phyloP scores from a whole-genome alignment of 768 basidiomycete genomes.

The Porphyrellus cyaneotinctus region DNA sequence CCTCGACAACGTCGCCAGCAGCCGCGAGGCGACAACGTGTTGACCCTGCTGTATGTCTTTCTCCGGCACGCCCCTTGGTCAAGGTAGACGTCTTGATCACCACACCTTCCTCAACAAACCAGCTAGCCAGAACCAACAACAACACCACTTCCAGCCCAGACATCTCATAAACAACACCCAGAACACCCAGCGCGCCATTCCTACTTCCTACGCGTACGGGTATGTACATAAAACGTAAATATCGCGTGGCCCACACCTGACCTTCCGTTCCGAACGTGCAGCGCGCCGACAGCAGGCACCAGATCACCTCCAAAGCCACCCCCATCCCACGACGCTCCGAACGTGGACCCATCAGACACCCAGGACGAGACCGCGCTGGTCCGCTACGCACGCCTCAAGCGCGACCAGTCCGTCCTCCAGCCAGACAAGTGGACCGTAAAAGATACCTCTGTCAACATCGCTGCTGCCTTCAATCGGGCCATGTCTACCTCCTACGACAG shows the following conservation, averaged over 20 bases:
- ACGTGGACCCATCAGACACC: constrained; percentile 42
- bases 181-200: constrained; percentile 40
- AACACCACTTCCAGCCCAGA: constrained; percentile 27
- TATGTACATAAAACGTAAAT: constrained; percentile 30
- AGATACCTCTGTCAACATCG: constrained; percentile 85
- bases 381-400: constrained; percentile 46
- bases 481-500: constrained; percentile 43
- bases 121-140: constrained; percentile 29
- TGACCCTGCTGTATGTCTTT: constrained; percentile 65
- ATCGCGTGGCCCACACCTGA: background rate
- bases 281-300: constrained; percentile 52
- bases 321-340: too few relatives aligned
- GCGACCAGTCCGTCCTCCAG: constrained; percentile 39
- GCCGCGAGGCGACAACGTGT: constrained; percentile 20
- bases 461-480: constrained; percentile 74
- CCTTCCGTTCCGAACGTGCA: constrained; percentile 25
- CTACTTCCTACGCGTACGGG: constrained; percentile 71
- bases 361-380: constrained; percentile 44
- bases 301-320: constrained; percentile 56
- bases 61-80: constrained; percentile 76
- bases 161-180: too few relatives aligned
- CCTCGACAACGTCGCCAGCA: background rate
- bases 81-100: constrained; percentile 85
- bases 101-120: constrained; percentile 68
- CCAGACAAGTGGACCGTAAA: constrained; percentile 72